These are phyloP conservation scores for Orbilia blumenaviensis DNA, from an alignment of 2,329 filamentous ascomycete species.

Conservation along the genomic window DNA sequence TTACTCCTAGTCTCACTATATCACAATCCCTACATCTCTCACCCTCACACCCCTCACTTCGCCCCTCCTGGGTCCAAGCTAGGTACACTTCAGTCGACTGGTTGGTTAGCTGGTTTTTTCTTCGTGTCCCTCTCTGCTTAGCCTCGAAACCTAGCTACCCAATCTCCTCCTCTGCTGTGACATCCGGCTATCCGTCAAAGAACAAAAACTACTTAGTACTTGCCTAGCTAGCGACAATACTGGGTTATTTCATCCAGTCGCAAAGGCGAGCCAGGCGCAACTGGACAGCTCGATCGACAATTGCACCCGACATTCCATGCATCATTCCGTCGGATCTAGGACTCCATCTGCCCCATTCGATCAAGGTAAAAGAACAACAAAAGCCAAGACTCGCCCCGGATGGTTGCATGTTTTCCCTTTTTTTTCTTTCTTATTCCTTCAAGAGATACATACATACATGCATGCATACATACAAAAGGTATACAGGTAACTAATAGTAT, in stretches of 20 bases:
- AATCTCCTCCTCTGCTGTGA: background rate
- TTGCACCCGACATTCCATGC: slow-evolving; percentile 49
- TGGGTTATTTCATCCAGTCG: background rate
- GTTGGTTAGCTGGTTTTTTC: too few relatives aligned
- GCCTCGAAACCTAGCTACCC: too few relatives aligned
- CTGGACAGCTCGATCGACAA: slow-evolving; percentile 13
- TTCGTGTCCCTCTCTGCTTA: too few relatives aligned
- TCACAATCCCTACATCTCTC: background rate
- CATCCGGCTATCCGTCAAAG: slow-evolving; percentile 33
- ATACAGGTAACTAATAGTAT: too few relatives aligned
- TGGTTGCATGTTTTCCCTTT: slow-evolving; percentile 7
- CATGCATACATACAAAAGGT: too few relatives aligned
- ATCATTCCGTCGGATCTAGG: slow-evolving; percentile 50
- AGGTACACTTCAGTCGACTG: background rate
- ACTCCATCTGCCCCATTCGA: slow-evolving; percentile 20
- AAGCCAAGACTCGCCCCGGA: slow-evolving; percentile 43
- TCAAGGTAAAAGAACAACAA: background rate
- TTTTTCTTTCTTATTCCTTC: slow-evolving; percentile 13
- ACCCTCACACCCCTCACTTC: background rate
- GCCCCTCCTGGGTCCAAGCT: background rate
- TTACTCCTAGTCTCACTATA: slow-evolving; percentile 7
- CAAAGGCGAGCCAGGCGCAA: background rate
- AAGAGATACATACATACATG: background rate
- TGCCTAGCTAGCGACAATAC: too few relatives aligned
- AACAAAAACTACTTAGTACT: background rate